phyloP scores from a whole-genome alignment of 768 basidiomycete genomes.

The Leccinum barrowsii region DNA sequence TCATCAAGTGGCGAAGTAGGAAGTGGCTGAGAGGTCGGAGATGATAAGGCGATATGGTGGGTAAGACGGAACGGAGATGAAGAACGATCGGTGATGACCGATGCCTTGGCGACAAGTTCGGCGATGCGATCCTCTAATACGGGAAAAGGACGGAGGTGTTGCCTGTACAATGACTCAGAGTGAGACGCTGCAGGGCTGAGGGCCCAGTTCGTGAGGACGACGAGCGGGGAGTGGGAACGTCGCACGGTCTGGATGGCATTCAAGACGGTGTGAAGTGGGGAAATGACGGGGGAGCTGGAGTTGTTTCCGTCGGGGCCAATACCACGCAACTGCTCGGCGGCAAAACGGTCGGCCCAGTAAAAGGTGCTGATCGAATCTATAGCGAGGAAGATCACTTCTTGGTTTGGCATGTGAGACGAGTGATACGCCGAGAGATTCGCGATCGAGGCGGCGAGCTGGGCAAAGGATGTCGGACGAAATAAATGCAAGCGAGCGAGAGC shows the following conservation, averaged over 20 bases:
- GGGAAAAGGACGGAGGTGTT: conserved; percentile 50
- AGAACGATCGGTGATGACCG: conserved; percentile 8
- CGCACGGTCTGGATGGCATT: conserved; percentile 48
- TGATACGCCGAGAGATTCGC: conserved; percentile 55
- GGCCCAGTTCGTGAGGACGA: conserved; percentile 63
- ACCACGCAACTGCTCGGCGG: conserved; percentile 48
- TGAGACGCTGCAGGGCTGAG: conserved; percentile 31
- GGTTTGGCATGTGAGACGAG: conserved; percentile 41
- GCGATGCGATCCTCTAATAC: conserved; percentile 15
- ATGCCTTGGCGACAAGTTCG: conserved; percentile 14
- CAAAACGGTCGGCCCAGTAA: conserved; percentile 74
- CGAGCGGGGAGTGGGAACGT: conserved; percentile 46
- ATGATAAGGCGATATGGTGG: conserved; percentile 39
- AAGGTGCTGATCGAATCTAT: conserved; percentile 77
- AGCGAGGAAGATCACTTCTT: conserved; percentile 61
- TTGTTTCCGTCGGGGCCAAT: conserved; percentile 8
- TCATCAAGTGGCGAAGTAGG: conserved; percentile 13
- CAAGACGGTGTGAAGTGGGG: conserved; percentile 45
- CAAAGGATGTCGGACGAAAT: conserved; percentile 64
- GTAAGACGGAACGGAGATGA: conserved; percentile 32
- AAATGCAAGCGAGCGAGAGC: conserved; percentile 59
- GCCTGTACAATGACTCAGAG: conserved; percentile 38
- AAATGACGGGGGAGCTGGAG: conserved; percentile 10
- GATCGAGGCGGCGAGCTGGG: conserved; percentile 68
- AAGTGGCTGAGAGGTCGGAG: conserved; percentile 14